Conservation (phyloP, 2,329 filamentous ascomycete genomes). For the Aspergillus fijiensis region DNA sequence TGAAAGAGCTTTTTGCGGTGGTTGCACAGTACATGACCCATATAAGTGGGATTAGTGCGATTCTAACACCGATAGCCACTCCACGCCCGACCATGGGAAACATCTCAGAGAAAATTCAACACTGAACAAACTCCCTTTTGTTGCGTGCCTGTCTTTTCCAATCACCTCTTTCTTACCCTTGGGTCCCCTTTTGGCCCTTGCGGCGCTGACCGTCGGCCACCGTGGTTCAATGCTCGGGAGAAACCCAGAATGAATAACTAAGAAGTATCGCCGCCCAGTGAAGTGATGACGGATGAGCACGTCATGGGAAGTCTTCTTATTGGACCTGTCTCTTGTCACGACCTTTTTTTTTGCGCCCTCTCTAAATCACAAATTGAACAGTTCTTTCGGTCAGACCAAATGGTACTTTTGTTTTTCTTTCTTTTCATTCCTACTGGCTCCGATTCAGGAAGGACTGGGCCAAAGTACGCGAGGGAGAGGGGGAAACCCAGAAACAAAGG, state of each 20-base stretch:
- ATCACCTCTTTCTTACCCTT: constrained; percentile 2
- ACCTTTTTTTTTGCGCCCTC: background rate
- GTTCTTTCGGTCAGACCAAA: background rate
- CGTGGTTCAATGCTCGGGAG: constrained; percentile 5
- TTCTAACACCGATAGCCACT: constrained; percentile 16
- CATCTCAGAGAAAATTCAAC: constrained; percentile 9
- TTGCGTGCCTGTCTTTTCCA: background rate
- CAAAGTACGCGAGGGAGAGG: background rate
- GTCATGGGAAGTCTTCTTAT: constrained; percentile 12
- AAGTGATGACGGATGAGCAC: constrained; percentile 18
- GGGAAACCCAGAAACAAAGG: background rate
- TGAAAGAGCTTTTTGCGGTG: constrained; percentile 3
- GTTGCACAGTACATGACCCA: constrained; percentile 11
- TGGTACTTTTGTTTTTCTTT: background rate
- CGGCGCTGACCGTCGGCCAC: constrained; percentile 6
- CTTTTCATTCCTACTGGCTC: background rate
- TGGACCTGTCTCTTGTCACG: constrained; percentile 8
- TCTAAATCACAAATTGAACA: background rate
- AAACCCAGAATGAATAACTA: constrained; percentile 1
- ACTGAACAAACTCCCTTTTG: background rate
- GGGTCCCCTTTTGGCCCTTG: background rate
- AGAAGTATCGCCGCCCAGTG: background rate
- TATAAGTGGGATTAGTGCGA: constrained; percentile 18
- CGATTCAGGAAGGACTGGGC: background rate
- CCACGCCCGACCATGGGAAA: constrained; percentile 15